These are phyloP conservation scores for Chytridiales sp. DNA, from an alignment of 371 early-diverging fungal species.

Conservation along the genomic window DNA sequence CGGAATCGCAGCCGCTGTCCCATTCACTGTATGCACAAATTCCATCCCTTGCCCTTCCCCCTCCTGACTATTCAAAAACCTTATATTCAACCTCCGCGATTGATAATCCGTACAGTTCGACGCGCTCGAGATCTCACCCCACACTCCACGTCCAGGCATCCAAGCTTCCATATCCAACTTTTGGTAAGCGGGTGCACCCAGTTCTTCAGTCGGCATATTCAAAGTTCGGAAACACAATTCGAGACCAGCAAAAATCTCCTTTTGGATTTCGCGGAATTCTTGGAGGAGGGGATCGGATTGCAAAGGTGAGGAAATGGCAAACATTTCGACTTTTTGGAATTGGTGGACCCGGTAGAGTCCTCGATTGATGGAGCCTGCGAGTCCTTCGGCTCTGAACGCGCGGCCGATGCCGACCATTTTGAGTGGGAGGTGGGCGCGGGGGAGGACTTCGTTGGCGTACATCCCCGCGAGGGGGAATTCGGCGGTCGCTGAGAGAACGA, in stretches of 20 bases:
- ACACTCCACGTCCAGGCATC: constrained; percentile 84
- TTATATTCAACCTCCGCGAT: constrained; percentile 85
- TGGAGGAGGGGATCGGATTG: constrained; percentile 67
- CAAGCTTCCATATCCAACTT: constrained; percentile 95
- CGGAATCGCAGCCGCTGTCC: constrained; percentile 93
- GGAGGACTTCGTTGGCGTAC: constrained; percentile 64
- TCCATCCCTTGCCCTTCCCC: constrained; percentile 29
- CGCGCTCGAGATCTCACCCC: constrained; percentile 77
- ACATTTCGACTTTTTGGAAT: constrained; percentile 91
- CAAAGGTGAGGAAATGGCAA: constrained; percentile 69
- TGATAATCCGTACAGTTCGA: constrained; percentile 68
- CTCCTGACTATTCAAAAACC: constrained; percentile 52
- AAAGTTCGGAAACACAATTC: constrained; percentile 81
- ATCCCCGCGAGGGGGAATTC: constrained; percentile 91
- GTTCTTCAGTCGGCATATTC: constrained; percentile 90
- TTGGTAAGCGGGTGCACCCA: constrained; percentile 88
- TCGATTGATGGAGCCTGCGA: constrained; percentile 77
- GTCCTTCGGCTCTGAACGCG: constrained; percentile 89
- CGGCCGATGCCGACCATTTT: constrained; percentile 77
- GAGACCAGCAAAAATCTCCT: constrained; percentile 71
- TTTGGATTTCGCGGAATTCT: constrained; percentile 72
- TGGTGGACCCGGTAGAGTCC: constrained; percentile 94
- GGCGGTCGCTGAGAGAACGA: constrained; percentile 85
- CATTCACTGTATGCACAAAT: constrained; percentile 91
- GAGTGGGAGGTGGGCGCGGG: constrained; percentile 56